These are phyloP conservation scores for Calonectria honghensis DNA, from an alignment of 2,329 filamentous ascomycete species.

Conservation along the genomic window DNA sequence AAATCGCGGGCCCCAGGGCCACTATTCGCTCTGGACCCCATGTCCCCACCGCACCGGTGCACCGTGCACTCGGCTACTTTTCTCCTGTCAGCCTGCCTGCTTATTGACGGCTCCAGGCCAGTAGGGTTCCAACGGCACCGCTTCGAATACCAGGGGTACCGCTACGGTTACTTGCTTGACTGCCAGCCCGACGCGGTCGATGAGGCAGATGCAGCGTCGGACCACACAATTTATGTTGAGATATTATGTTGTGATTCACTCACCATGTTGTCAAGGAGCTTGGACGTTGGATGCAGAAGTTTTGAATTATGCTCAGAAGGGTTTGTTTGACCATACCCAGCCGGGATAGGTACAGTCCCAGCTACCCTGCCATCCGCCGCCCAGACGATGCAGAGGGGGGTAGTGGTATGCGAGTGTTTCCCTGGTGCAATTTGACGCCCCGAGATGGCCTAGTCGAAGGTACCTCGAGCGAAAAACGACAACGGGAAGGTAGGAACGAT, in stretches of 20 bases:
- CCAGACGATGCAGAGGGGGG: constrained; percentile 13
- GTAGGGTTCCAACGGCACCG: constrained; percentile 8
- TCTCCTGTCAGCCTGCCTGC: constrained; percentile 15
- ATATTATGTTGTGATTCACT: not conserved
- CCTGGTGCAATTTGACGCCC: constrained; percentile 4
- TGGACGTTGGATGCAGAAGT: constrained; percentile 20
- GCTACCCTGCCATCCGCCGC: constrained; percentile 14
- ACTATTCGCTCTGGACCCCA: not conserved
- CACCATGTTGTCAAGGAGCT: not conserved
- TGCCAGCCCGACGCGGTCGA: not conserved
- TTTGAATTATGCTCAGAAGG: constrained; percentile 16
- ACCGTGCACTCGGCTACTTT: constrained; percentile 17
- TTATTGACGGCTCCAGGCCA: not conserved
- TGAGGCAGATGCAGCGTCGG: not conserved
- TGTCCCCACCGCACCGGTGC: constrained; percentile 4
- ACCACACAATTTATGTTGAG: not conserved
- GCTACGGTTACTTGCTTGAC: not conserved
- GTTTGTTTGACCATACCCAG: constrained; percentile 13
- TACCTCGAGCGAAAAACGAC: not conserved
- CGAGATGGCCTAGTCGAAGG: constrained; percentile 19
- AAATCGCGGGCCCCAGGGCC: not conserved
- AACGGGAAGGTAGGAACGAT: constrained; percentile 2
- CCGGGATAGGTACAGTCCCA: constrained; percentile 19
- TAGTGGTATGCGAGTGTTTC: constrained; percentile 25
- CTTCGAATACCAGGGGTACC: constrained; percentile 2